phyloP scores from a whole-genome alignment of 306 rosid species.

The Cotoneaster glaucophyllus region DNA sequence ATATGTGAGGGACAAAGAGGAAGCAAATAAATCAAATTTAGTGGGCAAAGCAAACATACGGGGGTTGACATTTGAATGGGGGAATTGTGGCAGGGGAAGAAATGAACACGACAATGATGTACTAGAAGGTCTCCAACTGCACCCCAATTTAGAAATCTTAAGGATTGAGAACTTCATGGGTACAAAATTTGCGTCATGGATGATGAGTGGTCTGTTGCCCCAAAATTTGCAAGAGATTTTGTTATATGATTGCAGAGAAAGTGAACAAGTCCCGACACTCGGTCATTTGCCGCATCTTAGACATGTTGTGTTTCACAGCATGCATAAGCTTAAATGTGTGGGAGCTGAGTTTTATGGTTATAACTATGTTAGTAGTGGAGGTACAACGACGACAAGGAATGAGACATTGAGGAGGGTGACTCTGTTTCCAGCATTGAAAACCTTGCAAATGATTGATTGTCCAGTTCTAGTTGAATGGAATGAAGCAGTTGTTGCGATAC shows the following conservation, averaged over 20 bases:
- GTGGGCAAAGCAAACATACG: neutral
- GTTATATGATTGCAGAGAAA: neutral
- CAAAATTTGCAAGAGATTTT: neutral
- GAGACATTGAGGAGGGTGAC: neutral
- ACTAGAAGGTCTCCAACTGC: neutral
- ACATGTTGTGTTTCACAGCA: neutral
- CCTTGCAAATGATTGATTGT: neutral
- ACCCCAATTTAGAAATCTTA: neutral
- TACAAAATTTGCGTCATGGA: neutral
- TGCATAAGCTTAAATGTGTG: neutral
- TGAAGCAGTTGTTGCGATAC: neutral
- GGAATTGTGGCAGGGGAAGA: neutral
- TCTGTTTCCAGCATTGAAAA: neutral
- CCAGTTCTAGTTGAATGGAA: neutral
- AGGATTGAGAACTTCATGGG: neutral
- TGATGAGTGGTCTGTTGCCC: neutral
- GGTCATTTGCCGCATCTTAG: neutral
- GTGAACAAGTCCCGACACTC: neutral
- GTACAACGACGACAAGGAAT: no score
- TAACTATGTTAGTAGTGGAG: neutral
- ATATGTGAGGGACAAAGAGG: neutral
- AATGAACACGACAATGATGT: neutral
- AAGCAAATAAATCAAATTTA: neutral
- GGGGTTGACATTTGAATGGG: neutral
- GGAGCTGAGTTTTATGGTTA: neutral